Evolutionary conservation across 345 rosid genomes (phyloP).

Genomic region (Aethionema arabicum): DNA sequence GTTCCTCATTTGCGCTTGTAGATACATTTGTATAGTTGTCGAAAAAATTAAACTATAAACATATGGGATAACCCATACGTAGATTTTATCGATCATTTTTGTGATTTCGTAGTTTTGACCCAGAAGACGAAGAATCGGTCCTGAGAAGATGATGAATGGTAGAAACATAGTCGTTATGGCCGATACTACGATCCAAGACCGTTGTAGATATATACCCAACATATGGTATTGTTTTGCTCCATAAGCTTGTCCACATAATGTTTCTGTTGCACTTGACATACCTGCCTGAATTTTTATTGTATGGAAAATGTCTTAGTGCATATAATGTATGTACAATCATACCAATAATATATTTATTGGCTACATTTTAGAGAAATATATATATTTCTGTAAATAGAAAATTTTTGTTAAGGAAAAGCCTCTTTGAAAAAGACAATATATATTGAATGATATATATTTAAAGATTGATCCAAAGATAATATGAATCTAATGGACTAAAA

Average conservation of each 20-base stretch:
- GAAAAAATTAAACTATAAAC: constrained; percentile 40
- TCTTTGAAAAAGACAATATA: no score
- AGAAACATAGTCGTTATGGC: constrained; percentile 39
- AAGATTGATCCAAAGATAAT: no score
- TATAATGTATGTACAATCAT: no score
- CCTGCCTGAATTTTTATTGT: constrained; percentile 40
- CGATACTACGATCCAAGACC: constrained; percentile 51
- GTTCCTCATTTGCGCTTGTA: constrained; percentile 59
- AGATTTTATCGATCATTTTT: constrained; percentile 41
- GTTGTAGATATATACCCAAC: constrained; percentile 58
- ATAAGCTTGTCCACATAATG: constrained; percentile 61
- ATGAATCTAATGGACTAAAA: no score
- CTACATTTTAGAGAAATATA: no score
- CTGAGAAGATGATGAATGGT: constrained; percentile 44
- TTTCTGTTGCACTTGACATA: constrained; percentile 63
- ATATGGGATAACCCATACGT: constrained; percentile 53
- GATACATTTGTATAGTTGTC: constrained; percentile 52
- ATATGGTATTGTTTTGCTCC: constrained; percentile 62
- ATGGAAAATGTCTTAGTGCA: background rate
- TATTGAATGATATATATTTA: no score
- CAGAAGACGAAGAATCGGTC: constrained; percentile 43
- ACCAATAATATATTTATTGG: no score
- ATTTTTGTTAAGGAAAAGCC: no score
- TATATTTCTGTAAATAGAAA: no score
- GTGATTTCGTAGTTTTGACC: constrained; percentile 47